These are phyloP conservation scores for Lentinus polychrous DNA, from an alignment of 1,284 basidiomycete species.

Conservation along the genomic window DNA sequence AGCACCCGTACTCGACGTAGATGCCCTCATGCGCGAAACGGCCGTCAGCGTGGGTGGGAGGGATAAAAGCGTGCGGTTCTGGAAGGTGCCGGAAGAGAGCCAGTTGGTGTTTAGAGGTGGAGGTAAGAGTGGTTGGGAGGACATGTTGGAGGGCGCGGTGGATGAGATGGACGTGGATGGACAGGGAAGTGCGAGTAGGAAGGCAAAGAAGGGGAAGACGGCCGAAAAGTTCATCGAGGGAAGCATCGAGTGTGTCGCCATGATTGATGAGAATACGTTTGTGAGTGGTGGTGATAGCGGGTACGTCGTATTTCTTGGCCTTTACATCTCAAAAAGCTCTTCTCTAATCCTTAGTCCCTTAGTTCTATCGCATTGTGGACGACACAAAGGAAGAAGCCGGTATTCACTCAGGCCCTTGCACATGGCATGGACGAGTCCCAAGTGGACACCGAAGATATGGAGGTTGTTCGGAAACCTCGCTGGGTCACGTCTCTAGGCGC, in stretches of 20 bases:
- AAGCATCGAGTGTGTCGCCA: conserved; percentile 85
- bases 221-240: conserved; percentile 76
- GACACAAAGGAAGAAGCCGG: conserved; percentile 93
- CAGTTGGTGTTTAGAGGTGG: conserved; percentile 96
- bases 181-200: conserved; percentile 20
- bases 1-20: conserved; percentile 76
- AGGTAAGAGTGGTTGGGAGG: conserved; percentile 70
- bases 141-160: conserved; percentile 72
- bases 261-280: conserved; percentile 93
- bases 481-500: conserved; percentile 87
- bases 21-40: conserved; percentile 77
- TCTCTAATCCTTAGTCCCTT: not conserved
- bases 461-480: conserved; percentile 64
- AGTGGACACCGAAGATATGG: conserved; percentile 66
- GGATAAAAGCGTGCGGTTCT: conserved; percentile 90
- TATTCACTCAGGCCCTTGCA: conserved; percentile 78
- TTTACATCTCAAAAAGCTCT: conserved; percentile 1
- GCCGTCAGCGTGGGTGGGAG: conserved; percentile 85
- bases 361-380: conserved; percentile 91
- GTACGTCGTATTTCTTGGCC: conserved; percentile 32
- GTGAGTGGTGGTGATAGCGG: conserved; percentile 94
- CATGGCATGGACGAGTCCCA: conserved; percentile 77
- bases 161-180: conserved; percentile 35
- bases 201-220: conserved; percentile 31
- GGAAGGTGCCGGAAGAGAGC: conserved; percentile 95